Conservation (phyloP, 805 yeast genomes). For the Lipomyces starkeyi region DNA sequence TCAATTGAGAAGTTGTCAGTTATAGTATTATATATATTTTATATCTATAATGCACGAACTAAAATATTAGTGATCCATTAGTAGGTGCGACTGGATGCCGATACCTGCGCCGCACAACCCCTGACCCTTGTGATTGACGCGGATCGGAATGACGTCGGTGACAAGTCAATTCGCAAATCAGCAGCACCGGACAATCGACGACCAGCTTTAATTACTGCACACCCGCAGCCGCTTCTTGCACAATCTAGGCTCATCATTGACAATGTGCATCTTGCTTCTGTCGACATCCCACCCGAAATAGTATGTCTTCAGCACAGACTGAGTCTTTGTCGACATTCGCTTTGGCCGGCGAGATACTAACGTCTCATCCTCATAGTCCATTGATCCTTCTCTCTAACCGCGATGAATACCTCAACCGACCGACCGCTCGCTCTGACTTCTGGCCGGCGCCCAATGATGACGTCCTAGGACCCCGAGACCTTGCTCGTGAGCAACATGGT, state of each 20-base stretch:
- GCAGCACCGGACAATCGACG: neutral
- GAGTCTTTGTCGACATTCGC: too few species aligned
- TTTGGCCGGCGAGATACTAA: neutral
- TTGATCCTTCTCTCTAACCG: conserved; percentile 80
- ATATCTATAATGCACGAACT: too few species aligned
- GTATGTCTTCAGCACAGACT: conserved; percentile 39
- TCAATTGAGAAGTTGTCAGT: too few species aligned
- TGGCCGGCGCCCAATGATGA: conserved; percentile 42
- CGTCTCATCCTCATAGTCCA: conserved; percentile 50
- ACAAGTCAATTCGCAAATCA: neutral
- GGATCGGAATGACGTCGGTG: neutral
- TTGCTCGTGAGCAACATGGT: conserved; percentile 76
- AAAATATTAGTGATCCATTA: neutral
- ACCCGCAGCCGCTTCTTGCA: neutral
- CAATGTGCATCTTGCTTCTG: conserved; percentile 80
- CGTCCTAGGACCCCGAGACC: conserved; percentile 62
- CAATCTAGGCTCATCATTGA: neutral
- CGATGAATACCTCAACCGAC: conserved; percentile 81
- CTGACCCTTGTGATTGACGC: neutral
- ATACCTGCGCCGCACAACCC: neutral
- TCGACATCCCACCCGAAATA: conserved; percentile 73
- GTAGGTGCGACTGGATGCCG: neutral
- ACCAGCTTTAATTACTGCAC: neutral
- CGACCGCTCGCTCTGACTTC: conserved; percentile 64
- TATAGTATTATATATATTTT: too few species aligned